Evolutionary conservation across 2,329 filamentous ascomycete genomes (phyloP), one percentile per base, ranked within the genome.

Genomic region (Penicillium freii): DNA sequence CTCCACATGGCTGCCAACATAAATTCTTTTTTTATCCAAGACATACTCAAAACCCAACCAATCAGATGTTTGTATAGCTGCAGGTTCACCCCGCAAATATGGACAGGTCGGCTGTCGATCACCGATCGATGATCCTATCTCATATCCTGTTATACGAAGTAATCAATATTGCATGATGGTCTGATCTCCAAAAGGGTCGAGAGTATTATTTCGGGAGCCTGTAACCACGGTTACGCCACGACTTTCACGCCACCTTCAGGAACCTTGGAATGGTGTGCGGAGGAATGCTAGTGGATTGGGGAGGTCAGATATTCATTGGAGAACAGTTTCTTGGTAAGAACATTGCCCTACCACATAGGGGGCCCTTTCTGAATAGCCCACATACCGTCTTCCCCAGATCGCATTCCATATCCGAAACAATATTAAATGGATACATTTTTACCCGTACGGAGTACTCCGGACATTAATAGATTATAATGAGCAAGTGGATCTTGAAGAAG

Each of bases 41-140:
- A 54, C 52, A 54, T 50, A 21, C 34, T 40, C 44, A 40, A 48
- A 54, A 54, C 52, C 44, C 52, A 34, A 40, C 52, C 44, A 54
- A 54, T 54, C 43, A 23, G 34, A 27, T 31, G 2, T 1, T 34
- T 1, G 29, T 42, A 19, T n/a, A 50, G 21, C 44, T 50, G 5
- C 29, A 49, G 45, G 13, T 27, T 54, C 52, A 54, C 52, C 52
- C 44, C 52, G 45, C 52, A 50, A 54, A 36, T 34, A 17, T 42
- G 19, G 36, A 27, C 44, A 40, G 33, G 19, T 19, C 40, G 31
- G 19, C 6, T 40, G 51, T 48, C 51, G 51, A 54, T 54, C 43
- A 25, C 21, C n/a, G 51, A 51, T 51, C 36, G 15, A 46, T 31
- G 38, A 51, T 8, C n/a, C 31, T 52, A 31, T 31, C 19, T n/a